phyloP scores from a whole-genome alignment of 805 yeast genomes.

The Lipomyces sp. region DNA sequence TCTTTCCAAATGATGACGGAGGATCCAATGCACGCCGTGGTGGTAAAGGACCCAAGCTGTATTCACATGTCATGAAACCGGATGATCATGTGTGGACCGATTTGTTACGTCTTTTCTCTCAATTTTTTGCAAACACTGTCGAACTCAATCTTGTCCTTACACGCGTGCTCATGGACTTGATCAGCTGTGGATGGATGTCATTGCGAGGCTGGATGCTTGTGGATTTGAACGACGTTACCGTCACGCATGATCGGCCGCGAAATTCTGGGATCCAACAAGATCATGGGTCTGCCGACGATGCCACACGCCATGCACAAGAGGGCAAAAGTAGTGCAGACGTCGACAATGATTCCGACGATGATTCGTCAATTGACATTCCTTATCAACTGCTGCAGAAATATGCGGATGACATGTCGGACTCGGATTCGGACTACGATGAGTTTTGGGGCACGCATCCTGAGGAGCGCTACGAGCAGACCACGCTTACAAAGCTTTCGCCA shows the following conservation, averaged over 20 bases:
- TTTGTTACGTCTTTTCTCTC: slow-evolving; percentile 9
- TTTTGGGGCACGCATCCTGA: slow-evolving; percentile 20
- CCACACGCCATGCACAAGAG: neutral
- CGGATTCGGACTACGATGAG: slow-evolving; percentile 20
- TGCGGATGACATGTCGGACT: slow-evolving; percentile 19
- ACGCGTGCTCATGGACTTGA: slow-evolving; percentile 31
- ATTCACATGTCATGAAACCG: slow-evolving; percentile 9
- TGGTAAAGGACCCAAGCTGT: slow-evolving; percentile 2
- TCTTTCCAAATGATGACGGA: neutral
- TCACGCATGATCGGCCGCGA: slow-evolving; percentile 13
- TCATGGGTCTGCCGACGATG: slow-evolving; percentile 5
- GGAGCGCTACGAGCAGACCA: slow-evolving; percentile 10
- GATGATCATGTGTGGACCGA: slow-evolving; percentile 18
- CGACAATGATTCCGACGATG: neutral
- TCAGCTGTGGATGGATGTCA: slow-evolving; percentile 31
- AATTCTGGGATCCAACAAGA: slow-evolving; percentile 3
- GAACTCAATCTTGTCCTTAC: slow-evolving; percentile 34
- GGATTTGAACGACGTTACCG: slow-evolving; percentile 19
- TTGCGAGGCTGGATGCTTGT: slow-evolving; percentile 30
- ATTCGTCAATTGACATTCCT: neutral
- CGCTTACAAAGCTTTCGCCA: slow-evolving; percentile 13
- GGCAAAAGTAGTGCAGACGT: neutral
- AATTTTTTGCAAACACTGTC: slow-evolving; percentile 32
- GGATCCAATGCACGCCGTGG: neutral
- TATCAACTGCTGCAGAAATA: slow-evolving; percentile 6